A percentile compares a stretch with the other conserved stretches of the same genome.
These are phyloP conservation scores for Achlya hypogyna DNA, from an alignment of 352 stramenopile genomes.

Conservation along the genomic window DNA sequence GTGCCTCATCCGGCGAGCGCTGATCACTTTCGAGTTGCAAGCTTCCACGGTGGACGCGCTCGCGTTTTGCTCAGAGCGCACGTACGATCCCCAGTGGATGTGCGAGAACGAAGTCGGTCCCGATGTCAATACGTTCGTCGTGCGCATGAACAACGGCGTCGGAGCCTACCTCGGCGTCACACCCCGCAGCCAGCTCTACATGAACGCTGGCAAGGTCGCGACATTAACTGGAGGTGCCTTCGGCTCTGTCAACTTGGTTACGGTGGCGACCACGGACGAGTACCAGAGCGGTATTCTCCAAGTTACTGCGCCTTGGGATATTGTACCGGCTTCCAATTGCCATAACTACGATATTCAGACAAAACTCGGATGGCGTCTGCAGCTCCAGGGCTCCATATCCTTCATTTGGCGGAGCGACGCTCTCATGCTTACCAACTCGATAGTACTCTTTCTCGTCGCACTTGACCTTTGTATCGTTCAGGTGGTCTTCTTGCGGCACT, in stretches of 20 bases:
- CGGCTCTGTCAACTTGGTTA: constrained; percentile 5
- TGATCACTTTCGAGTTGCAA: not conserved
- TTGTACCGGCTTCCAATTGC: constrained; percentile 20
- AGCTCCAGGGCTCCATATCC: constrained; percentile 18
- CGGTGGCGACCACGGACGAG: constrained; percentile 23
- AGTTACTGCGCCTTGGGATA: constrained; percentile 22
- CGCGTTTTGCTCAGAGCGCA: constrained; percentile 21
- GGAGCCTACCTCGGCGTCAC: constrained; percentile 19
- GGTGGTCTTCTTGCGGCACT: constrained; percentile 12
- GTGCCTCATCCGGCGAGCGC: constrained; percentile 18
- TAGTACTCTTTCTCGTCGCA: constrained; percentile 22
- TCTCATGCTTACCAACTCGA: constrained; percentile 23
- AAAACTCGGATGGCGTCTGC: constrained; percentile 20
- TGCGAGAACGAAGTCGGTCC: constrained; percentile 23
- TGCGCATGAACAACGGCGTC: not conserved
- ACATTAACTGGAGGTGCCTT: constrained; percentile 9
- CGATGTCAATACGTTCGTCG: too few relatives aligned
- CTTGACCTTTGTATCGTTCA: constrained; percentile 19
- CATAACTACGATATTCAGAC: constrained; percentile 18
- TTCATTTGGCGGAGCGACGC: constrained; percentile 20
- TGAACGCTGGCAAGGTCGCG: constrained; percentile 20
- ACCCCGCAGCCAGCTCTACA: constrained; percentile 19
- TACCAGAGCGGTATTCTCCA: constrained; percentile 23
- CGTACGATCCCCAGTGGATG: constrained; percentile 21
- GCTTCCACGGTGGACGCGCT: constrained; percentile 20